Conservation (phyloP, 2,329 filamentous ascomycete species). For the Ceratocystis destructans region DNA sequence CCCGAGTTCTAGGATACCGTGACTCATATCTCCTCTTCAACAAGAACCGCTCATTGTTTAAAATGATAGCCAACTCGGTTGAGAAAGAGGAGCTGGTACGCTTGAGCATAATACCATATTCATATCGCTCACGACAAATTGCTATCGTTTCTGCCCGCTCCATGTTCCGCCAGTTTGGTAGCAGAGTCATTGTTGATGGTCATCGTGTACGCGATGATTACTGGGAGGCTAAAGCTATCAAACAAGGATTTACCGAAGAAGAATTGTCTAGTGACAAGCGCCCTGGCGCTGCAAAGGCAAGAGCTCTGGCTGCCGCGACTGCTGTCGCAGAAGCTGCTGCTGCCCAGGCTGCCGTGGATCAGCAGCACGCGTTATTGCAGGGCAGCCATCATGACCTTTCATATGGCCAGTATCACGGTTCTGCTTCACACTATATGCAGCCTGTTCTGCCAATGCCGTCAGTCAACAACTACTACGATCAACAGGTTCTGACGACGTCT, state of each 20-base stretch:
- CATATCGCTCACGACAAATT: slow-evolving; percentile 95
- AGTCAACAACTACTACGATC: slow-evolving; percentile 30
- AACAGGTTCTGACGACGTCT: slow-evolving; percentile 43
- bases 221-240: slow-evolving; percentile 93
- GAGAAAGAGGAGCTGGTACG: slow-evolving; percentile 95
- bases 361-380: slow-evolving; percentile 42
- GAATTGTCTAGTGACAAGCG: slow-evolving; percentile 93
- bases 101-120: slow-evolving; percentile 92
- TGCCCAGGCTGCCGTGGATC: slow-evolving; percentile 9
- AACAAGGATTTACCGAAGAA: slow-evolving; percentile 96
- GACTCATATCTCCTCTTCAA: slow-evolving; percentile 98
- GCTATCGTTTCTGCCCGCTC: slow-evolving; percentile 94
- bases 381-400: slow-evolving; percentile 74
- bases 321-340: slow-evolving; percentile 43
- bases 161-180: slow-evolving; percentile 98
- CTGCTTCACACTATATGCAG: slow-evolving; percentile 56
- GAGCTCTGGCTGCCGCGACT: slow-evolving; percentile 50
- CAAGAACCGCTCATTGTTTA: slow-evolving; percentile 91
- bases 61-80: slow-evolving; percentile 90
- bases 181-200: slow-evolving; percentile 79
- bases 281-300: slow-evolving; percentile 76
- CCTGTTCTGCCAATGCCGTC: slow-evolving; percentile 55
- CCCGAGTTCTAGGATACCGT: slow-evolving; percentile 80
- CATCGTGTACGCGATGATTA: slow-evolving; percentile 92
- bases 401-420: slow-evolving; percentile 62